phyloP scores from a whole-genome alignment of 768 basidiomycete genomes.

The Termitomyces sp. region DNA sequence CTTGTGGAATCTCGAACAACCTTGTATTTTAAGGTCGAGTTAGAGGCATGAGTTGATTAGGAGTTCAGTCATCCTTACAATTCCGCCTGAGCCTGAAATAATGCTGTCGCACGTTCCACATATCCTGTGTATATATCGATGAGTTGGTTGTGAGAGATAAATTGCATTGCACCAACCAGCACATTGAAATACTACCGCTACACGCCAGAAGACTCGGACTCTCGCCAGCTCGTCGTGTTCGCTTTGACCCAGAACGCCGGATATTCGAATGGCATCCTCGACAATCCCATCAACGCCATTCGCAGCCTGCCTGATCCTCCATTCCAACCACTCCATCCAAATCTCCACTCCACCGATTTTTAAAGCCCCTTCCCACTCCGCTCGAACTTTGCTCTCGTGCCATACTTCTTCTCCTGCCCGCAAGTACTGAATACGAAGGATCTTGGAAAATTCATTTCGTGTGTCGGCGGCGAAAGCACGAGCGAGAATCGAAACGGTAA shows the following conservation, averaged over 20 bases:
- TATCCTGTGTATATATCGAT: slow-evolving; percentile 47
- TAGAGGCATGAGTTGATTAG: background rate
- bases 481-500: slow-evolving; percentile 61
- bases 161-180: slow-evolving; percentile 48
- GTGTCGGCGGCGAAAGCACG: slow-evolving; percentile 61
- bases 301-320: slow-evolving; percentile 52
- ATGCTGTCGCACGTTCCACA: slow-evolving; percentile 66
- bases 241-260: slow-evolving; percentile 36
- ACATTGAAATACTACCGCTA: slow-evolving; percentile 54
- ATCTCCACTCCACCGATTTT: slow-evolving; percentile 50
- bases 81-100: slow-evolving; percentile 84
- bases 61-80: slow-evolving; percentile 43
- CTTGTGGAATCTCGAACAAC: slow-evolving; percentile 51
- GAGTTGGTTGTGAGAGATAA: slow-evolving; percentile 6
- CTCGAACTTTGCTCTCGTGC: slow-evolving; percentile 47
- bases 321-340: slow-evolving; percentile 81
- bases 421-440: slow-evolving; percentile 61
- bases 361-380: slow-evolving; percentile 72
- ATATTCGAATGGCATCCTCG: slow-evolving; percentile 45
- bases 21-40: slow-evolving; percentile 31
- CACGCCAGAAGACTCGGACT: slow-evolving; percentile 70
- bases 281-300: slow-evolving; percentile 52
- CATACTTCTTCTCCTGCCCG: slow-evolving; percentile 73
- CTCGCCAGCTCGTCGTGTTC: slow-evolving; percentile 48
- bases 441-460: slow-evolving; percentile 43